phyloP scores from a whole-genome alignment of 2,329 filamentous ascomycete species.

The Lasiodiplodia gonubiensis region DNA sequence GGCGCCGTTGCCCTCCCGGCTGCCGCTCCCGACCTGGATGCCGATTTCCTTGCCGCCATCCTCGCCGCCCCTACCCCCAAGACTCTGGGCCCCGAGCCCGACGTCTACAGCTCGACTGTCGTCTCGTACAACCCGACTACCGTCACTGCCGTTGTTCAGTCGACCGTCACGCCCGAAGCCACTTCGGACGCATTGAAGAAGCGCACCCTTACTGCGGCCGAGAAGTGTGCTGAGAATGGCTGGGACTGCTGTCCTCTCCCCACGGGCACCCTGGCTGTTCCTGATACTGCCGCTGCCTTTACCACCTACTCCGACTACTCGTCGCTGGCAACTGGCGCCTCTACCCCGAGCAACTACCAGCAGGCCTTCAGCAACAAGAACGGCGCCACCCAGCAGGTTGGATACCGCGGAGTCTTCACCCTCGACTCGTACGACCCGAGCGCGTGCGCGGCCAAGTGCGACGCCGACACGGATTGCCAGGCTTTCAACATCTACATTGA shows the following conservation, averaged over 20 bases:
- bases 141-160: neutral
- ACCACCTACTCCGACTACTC: neutral
- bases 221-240: neutral
- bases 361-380: constrained; percentile 27
- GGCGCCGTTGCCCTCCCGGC: constrained; percentile 1
- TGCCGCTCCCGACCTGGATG: neutral
- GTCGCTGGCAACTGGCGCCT: neutral
- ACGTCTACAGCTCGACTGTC: neutral
- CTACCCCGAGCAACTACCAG: constrained; percentile 23
- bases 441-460: constrained; percentile 31
- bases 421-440: constrained; percentile 30
- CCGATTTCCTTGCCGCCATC: neutral
- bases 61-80: neutral
- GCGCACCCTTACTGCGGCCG: neutral
- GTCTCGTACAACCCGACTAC: neutral
- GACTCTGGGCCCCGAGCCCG: neutral
- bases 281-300: constrained; percentile 5
- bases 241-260: constrained; percentile 20
- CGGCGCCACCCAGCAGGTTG: constrained; percentile 28
- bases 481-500: constrained; percentile 37
- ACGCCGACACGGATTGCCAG: constrained; percentile 29
- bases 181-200: neutral
- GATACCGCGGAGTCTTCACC: constrained; percentile 30
- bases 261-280: neutral
- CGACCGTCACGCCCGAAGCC: neutral